Percentiles rank a stretch among this genome's conserved stretches.
Evolutionary conservation across 2,329 filamentous ascomycete species (phyloP).

Genomic region (Diaporthe destruens): DNA sequence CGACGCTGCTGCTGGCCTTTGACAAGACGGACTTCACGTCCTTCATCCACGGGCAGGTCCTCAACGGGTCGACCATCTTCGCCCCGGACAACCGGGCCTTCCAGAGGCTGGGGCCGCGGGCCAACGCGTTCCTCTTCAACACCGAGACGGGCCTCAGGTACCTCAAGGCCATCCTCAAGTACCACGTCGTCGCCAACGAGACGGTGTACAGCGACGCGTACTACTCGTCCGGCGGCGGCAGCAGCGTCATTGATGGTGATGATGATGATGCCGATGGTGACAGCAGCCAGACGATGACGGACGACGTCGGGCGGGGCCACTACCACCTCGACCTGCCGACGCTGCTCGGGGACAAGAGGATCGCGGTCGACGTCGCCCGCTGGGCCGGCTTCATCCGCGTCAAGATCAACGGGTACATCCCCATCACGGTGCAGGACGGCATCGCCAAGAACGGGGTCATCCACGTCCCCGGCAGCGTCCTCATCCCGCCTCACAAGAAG

Average conservation of each 20-base stretch:
- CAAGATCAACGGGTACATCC: slow-evolving; percentile 79
- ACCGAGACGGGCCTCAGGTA: slow-evolving; percentile 79
- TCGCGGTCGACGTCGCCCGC: slow-evolving; percentile 78
- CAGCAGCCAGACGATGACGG: slow-evolving; percentile 52
- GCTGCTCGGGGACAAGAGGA: slow-evolving; percentile 72
- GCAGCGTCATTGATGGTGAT: too few relatives aligned
- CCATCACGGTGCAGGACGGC: slow-evolving; percentile 76
- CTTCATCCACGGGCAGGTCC: slow-evolving; percentile 65
- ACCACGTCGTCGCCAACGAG: slow-evolving; percentile 79
- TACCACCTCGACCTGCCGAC: slow-evolving; percentile 81
- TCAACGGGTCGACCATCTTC: slow-evolving; percentile 80
- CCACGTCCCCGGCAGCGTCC: slow-evolving; percentile 78
- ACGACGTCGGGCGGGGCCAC: slow-evolving; percentile 58
- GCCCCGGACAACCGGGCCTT: slow-evolving; percentile 88
- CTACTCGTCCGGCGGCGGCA: slow-evolving; percentile 61
- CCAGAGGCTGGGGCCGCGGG: slow-evolving; percentile 74
- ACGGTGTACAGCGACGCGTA: slow-evolving; percentile 88
- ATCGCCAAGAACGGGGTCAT: slow-evolving; percentile 85
- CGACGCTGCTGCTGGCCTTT: slow-evolving; percentile 81
- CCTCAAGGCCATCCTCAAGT: slow-evolving; percentile 81
- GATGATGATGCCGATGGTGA: too few relatives aligned
- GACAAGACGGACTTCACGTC: slow-evolving; percentile 79
- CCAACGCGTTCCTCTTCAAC: slow-evolving; percentile 89
- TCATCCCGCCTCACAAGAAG: slow-evolving; percentile 79
- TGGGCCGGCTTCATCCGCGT: slow-evolving; percentile 78